These are phyloP conservation scores for Gentiana straminea DNA, from an alignment of 257 asterid species.

Conservation along the genomic window DNA sequence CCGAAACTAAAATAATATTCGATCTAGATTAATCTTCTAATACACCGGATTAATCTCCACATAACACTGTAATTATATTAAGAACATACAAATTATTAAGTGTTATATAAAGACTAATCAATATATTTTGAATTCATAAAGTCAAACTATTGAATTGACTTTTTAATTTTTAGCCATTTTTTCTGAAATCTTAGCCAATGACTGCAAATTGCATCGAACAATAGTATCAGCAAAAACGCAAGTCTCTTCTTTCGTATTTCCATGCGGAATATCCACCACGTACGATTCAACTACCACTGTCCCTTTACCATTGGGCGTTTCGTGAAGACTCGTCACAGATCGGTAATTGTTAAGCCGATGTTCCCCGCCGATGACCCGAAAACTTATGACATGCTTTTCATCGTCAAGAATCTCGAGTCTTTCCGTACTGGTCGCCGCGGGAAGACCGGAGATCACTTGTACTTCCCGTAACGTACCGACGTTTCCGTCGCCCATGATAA, in stretches of 20 bases:
- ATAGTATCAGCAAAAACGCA: constrained; percentile 41
- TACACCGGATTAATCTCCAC: no score
- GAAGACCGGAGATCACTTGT: constrained; percentile 37
- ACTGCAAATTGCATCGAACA: constrained; percentile 30
- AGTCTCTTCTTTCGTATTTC: constrained; percentile 34
- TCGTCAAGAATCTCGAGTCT: constrained; percentile 45
- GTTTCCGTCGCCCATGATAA: constrained; percentile 42
- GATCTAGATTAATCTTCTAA: no score
- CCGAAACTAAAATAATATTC: no score
- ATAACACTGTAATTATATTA: no score
- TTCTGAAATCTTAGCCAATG: constrained; percentile 30
- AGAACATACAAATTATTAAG: no score
- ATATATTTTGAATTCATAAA: no score
- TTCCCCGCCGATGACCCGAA: constrained; percentile 39
- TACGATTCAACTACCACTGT: constrained; percentile 44
- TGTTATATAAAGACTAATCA: no score
- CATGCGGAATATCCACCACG: constrained; percentile 48
- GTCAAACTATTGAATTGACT: no score
- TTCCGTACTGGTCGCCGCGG: constrained; percentile 39
- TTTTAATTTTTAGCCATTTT: no score
- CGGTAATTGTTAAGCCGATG: constrained; percentile 38
- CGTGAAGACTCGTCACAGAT: constrained; percentile 32
- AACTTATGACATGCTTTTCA: constrained; percentile 35
- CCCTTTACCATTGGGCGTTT: background rate
- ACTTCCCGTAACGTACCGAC: constrained; percentile 42